A percentile compares a stretch with the other conserved stretches of the same genome.
Evolutionary conservation across 73 alveolate species (phyloP).

Genomic region (Paramecium tetraurelia): DNA sequence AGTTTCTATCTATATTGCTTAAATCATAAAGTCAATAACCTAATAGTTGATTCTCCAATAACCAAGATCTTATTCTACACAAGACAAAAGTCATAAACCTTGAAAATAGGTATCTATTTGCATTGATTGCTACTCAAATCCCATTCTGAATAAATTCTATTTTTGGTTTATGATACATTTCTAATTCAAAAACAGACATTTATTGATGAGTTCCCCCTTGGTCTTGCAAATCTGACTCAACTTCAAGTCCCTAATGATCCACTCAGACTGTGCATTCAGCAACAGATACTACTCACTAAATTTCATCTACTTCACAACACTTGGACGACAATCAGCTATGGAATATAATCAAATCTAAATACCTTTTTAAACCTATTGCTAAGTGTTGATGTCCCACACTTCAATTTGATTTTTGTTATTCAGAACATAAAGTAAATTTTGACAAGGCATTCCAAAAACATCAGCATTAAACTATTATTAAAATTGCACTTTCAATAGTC

Average conservation of each 20-base stretch:
- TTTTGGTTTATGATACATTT: background rate
- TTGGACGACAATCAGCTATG: conserved; percentile 34
- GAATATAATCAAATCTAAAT: background rate
- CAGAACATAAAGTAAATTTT: background rate
- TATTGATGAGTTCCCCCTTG: background rate
- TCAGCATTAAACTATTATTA: background rate
- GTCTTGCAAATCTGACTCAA: background rate
- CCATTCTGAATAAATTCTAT: background rate
- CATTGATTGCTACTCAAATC: background rate
- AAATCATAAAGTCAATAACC: background rate
- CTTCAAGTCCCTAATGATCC: conserved; percentile 3
- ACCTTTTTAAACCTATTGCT: background rate
- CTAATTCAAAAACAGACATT: background rate
- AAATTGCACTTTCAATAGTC: background rate
- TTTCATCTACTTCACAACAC: background rate
- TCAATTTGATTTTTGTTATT: conserved; percentile 1
- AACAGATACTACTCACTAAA: background rate
- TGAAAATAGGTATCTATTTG: background rate
- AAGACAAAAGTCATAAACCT: background rate
- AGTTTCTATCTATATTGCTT: background rate
- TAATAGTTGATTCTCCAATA: background rate
- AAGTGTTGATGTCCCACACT: background rate
- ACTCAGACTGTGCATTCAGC: background rate
- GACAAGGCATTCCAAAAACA: conserved; percentile 4
- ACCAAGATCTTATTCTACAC: background rate